Evolutionary conservation across 768 basidiomycete genomes (phyloP).

Genomic region (Panellus pusillus): DNA sequence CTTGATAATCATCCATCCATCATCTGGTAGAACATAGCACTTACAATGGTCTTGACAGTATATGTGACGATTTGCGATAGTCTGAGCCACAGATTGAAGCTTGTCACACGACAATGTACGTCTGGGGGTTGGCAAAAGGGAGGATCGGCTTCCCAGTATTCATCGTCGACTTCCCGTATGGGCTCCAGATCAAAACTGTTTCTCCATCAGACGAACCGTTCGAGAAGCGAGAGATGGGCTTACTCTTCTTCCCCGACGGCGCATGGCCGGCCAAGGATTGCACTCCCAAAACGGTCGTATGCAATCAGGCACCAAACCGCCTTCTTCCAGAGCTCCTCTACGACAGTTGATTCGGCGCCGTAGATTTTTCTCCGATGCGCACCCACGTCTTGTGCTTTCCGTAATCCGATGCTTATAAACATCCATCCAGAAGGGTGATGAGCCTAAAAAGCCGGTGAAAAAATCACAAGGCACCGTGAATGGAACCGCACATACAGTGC

Average conservation of each 20-base stretch:
- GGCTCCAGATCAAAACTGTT: conserved; percentile 81
- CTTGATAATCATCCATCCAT: not conserved
- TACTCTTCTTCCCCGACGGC: conserved; percentile 68
- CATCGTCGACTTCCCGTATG: conserved; percentile 32
- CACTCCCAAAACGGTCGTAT: conserved; percentile 58
- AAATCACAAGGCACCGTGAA: conserved; percentile 53
- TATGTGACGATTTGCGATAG: conserved; percentile 71
- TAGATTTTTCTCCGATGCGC: conserved; percentile 70
- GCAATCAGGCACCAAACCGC: conserved; percentile 67
- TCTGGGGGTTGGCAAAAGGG: conserved; percentile 69
- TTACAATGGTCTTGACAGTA: conserved; percentile 66
- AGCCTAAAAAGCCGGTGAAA: conserved; percentile 46
- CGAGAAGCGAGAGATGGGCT: conserved; percentile 22
- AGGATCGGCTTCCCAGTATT: conserved; percentile 30
- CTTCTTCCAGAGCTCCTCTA: conserved; percentile 77
- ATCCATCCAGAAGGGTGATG: conserved; percentile 55
- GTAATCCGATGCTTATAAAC: conserved; percentile 51
- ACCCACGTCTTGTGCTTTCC: conserved; percentile 74
- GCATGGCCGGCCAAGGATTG: conserved; percentile 55
- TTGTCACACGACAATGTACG: conserved; percentile 55
- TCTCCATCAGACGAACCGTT: not conserved
- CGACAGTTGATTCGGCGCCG: conserved; percentile 41
- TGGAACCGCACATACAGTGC: conserved; percentile 8
- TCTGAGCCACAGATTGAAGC: conserved; percentile 65
- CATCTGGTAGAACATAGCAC: conserved; percentile 23